These are phyloP conservation scores for Aspergillus sclerotioniger DNA, from an alignment of 495 filamentous ascomycete genomes.

Conservation along the genomic window DNA sequence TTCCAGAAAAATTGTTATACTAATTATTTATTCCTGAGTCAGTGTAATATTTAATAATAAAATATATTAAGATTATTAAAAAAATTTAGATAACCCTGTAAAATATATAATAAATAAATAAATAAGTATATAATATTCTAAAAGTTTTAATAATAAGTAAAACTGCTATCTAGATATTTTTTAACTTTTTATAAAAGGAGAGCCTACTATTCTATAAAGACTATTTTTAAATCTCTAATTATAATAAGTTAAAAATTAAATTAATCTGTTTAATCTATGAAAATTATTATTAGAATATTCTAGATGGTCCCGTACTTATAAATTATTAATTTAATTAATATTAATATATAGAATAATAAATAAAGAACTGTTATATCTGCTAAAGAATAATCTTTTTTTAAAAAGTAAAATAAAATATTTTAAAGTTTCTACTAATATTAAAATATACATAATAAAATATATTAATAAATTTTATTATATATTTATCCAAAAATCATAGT, in stretches of 20 bases:
- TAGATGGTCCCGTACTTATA: neutral
- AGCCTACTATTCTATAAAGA: no score
- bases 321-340: neutral
- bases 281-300: no score
- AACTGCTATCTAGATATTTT: no score
- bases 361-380: no score
- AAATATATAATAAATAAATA: neutral
- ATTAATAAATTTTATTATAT: neutral
- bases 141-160: neutral
- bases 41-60: no score
- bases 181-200: neutral
- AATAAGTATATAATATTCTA: neutral
- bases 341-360: neutral
- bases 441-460: neutral
- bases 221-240: no score
- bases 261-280: neutral
- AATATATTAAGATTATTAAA: neutral
- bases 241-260: no score
- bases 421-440: neutral
- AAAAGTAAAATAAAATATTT: neutral
- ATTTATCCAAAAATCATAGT: slow-evolving; percentile 1
- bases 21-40: no score
- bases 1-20: no score
- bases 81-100: no score
- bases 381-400: neutral